Evolutionary conservation across 495 filamentous ascomycete genomes (phyloP).

Genomic region (Corynascus novoguineensis): DNA sequence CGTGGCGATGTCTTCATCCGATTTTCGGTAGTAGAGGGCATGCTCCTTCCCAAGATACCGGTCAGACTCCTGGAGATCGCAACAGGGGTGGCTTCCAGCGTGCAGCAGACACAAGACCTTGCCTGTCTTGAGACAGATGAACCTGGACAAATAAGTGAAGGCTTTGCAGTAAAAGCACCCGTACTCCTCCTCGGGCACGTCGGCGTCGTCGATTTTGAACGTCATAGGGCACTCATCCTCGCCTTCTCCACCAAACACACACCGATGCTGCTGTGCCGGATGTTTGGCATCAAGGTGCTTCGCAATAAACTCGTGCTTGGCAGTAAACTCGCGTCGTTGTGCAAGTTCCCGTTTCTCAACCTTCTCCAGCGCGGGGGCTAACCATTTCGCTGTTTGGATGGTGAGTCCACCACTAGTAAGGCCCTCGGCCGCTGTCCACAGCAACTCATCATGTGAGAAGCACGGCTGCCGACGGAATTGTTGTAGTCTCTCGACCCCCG

Average conservation of each 20-base stretch:
- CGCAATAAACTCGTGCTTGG: conserved; percentile 49
- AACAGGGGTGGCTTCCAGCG: conserved; percentile 73
- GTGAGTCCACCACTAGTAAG: conserved; percentile 65
- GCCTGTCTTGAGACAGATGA: conserved; percentile 69
- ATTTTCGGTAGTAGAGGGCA: conserved; percentile 66
- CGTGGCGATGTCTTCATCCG: conserved; percentile 60
- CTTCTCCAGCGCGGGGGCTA: conserved; percentile 77
- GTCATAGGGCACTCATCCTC: conserved; percentile 37
- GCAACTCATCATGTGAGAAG: conserved; percentile 95
- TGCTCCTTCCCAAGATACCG: conserved; percentile 59
- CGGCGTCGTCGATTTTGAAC: conserved; percentile 57
- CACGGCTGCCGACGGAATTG: conserved; percentile 87
- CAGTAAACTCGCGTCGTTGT: conserved; percentile 61
- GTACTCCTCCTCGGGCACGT: conserved; percentile 82
- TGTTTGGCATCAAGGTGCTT: conserved; percentile 53
- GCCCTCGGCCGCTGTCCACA: conserved; percentile 71
- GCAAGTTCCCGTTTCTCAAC: conserved; percentile 66
- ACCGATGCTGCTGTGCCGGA: conserved; percentile 29
- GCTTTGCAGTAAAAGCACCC: conserved; percentile 89
- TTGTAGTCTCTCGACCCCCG: conserved; percentile 79
- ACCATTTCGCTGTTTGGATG: conserved; percentile 91
- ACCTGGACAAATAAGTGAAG: conserved; percentile 86
- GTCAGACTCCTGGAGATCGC: conserved; percentile 56
- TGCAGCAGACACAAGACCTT: conserved; percentile 77
- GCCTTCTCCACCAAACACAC: conserved; percentile 40